Base-by-base conservation (phyloP, 306 rosid genomes). In the Chamaecrista fasciculata region DNA sequence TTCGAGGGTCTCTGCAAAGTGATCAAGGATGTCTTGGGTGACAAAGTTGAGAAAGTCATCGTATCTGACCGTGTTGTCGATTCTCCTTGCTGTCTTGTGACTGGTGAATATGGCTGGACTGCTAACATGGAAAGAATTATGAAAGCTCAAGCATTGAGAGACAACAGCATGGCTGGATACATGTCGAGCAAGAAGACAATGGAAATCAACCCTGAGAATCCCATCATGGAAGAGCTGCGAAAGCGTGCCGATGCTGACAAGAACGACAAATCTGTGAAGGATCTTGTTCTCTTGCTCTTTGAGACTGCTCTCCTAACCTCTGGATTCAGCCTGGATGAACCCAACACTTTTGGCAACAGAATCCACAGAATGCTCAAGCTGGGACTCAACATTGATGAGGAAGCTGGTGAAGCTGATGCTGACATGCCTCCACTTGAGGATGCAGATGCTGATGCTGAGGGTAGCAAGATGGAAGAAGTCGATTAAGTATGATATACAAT, bases 381-480 rank as follows among this genome's bases (percentile, higher is more conserved):
- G 0, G 98, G 98, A 8, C 59, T 92, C 62, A 90, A 96, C 86
- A 92, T 92, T 19, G 98, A 92, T 5, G 98, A 92, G 36, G 98
- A 90, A 3, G 79, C 84, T 0, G 87, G 60, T 0, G 97, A 86
- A 0, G 93, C 65, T 0, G 98, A 92, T 44, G 85, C 96, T 2
- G 96, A 90, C 43, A 92, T 92, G 98, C 96, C 96, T 0, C 86
- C 96, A 9, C 66, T 92, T 36, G 98, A 90, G 86, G 98, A 89
- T 0, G 97, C 82, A 0, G 64, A 33, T 8, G 63, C 25, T 0
- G 98, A 92, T 15, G 96, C 95, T 0, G 96, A 90, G 78, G 92
- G 96, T 11, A 87, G 95, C 96, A 92, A 89, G 91, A 92, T 92
- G 98, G 98, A 92, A 70, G 98, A 92, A 68, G 98, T 92, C 1